Conservation (phyloP, 192 early-diverging fungal species). For the Coemansia sp. region DNA sequence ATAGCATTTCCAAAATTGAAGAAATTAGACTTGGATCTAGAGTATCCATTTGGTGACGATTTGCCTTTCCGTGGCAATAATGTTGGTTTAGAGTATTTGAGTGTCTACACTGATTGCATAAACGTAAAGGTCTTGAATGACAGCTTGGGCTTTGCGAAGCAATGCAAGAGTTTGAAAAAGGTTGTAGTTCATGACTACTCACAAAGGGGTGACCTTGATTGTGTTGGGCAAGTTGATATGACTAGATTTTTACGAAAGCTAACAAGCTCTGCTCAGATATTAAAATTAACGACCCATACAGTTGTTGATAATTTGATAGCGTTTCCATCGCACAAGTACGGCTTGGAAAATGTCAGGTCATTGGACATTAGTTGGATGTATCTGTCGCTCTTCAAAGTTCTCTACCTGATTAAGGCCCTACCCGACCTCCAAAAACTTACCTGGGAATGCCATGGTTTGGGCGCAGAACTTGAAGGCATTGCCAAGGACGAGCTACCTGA, state of each 20-base stretch:
- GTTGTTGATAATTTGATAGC: neutral
- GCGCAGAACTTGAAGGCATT: neutral
- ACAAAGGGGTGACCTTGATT: neutral
- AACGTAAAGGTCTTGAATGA: neutral
- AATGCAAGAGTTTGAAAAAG: neutral
- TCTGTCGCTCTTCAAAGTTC: neutral
- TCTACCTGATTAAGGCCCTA: neutral
- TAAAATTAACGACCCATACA: neutral
- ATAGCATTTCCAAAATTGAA: conserved; percentile 3
- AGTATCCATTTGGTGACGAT: conserved; percentile 9
- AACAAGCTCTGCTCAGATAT: no score
- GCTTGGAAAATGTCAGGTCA: neutral
- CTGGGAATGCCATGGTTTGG: neutral
- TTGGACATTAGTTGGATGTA: neutral
- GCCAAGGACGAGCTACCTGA: neutral
- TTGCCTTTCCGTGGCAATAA: conserved; percentile 5
- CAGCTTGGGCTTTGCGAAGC: neutral
- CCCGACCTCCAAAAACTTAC: neutral
- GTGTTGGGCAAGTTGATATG: neutral
- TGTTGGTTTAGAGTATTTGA: neutral
- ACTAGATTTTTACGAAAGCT: neutral
- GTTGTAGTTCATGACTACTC: neutral
- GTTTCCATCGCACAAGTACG: neutral
- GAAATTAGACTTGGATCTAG: neutral
- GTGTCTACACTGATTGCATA: neutral